Base-by-base conservation (phyloP, 169 alveolate genomes). In the Besnoitia besnoiti region DNA sequence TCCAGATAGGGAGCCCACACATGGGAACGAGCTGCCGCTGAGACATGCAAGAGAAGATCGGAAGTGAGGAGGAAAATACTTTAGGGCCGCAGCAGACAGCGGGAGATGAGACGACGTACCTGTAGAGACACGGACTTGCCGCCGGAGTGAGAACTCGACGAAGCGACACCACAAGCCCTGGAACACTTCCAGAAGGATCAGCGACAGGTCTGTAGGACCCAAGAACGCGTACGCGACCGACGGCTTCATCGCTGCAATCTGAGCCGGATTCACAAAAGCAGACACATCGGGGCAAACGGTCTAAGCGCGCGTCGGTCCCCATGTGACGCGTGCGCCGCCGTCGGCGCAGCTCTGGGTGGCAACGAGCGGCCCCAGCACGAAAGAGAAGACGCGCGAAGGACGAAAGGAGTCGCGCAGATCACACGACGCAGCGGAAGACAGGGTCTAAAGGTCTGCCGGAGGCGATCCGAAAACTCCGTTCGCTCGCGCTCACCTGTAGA, bases 91-190 rank as follows among this genome's bases (percentile, higher is more conserved):
- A 50, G 37, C 37, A 61, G 30, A 61, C 12, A 61, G 37, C 10
- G 77, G 77, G 40, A 8, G 59, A n/a, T 7, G 37, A 16, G 46
- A 1, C 12, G 42, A 2, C 80, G 4, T n/a, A 67, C 80, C 80
- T 30, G 80, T 33, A 16, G 80, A 67, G 80, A 67, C 80, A 1
- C 80, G 40, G n/a, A 67, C 80, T 33, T 42, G 12, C 42, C 80
- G 80, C 24, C 80, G 80, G 21, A 67, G 39, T 24, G 80, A 67
- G 80, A 30, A 67, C 30, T 30, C 80, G 80, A 35, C 80, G 80
- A 67, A 67, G 1, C n/a, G 14, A 2, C 2, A 1, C 80, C 80
- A 67, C 42, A 67, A 42, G 12, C 44, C n/a, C 44, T 67, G 80
- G 80, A 67, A 67, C 42, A 67, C 80, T 5, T 67, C 47, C 30